Percentiles rank a stretch among this genome's conserved stretches.
Conservation (phyloP, 164 flowering plant genomes). For the Macadamia integrifolia region DNA sequence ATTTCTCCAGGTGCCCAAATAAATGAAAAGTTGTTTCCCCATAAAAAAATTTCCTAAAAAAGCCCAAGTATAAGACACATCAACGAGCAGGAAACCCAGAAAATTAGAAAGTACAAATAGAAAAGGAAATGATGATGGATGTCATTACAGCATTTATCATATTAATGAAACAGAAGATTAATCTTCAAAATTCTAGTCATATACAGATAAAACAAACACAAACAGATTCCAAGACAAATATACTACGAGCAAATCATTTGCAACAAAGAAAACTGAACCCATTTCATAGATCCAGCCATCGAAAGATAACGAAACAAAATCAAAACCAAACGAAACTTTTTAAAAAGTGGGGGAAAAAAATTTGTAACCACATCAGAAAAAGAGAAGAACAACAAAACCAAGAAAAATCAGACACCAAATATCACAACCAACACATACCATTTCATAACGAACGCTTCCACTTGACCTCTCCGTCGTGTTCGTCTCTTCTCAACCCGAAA, state of each 20-base stretch:
- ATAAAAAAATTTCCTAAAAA: background rate
- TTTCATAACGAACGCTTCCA: slow-evolving; percentile 53
- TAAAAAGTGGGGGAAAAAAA: too few relatives aligned
- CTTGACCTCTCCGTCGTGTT: slow-evolving; percentile 37
- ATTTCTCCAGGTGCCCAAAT: too few relatives aligned
- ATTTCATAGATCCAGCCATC: slow-evolving; percentile 7
- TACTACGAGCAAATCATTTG: background rate
- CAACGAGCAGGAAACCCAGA: background rate
- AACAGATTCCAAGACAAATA: background rate
- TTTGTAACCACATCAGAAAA: background rate
- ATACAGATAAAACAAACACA: background rate
- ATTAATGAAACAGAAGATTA: background rate
- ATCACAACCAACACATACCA: slow-evolving; percentile 43
- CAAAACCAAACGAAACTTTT: background rate
- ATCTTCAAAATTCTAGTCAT: background rate
- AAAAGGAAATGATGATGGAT: background rate
- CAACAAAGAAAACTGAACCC: background rate
- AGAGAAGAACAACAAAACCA: background rate
- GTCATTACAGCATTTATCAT: background rate
- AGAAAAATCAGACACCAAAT: background rate
- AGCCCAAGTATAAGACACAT: background rate
- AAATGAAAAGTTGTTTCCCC: background rate
- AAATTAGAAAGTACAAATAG: background rate
- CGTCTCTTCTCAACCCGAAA: slow-evolving; percentile 7
- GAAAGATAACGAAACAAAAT: background rate